Base-by-base conservation (phyloP, 768 basidiomycete genomes). In the Lyophyllum atratum region DNA sequence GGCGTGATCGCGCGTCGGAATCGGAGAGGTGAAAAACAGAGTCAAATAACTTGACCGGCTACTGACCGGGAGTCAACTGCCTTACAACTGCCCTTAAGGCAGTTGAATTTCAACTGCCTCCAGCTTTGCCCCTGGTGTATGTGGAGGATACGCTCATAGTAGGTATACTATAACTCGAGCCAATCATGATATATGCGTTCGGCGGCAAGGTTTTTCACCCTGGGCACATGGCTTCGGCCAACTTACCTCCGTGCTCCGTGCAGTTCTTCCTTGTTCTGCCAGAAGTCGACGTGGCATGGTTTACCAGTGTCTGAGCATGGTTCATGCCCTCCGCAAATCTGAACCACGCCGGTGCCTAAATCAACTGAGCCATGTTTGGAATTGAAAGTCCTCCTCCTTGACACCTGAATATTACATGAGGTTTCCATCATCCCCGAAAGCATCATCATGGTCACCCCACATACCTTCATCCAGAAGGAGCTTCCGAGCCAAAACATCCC, bases 41-140 rank as follows among this genome's bases (percentile, higher is more conserved):
- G n/a, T n/a, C n/a, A n/a, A n/a, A n/a, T n/a, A n/a, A 31, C 5
- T 11, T 31, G 29, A 31, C 29, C 37, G 14, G 4, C 10, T 5
- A 21, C 21, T 21, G 22, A 26, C n/a, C 21, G 15, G 5, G 9
- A 22, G 44, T 21, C 44, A 45, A 45, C n/a, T 15, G 21, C 44
- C 44, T 7, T 8, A 11, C 44, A 45, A 51, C n/a, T 25, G 49
- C 2, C 49, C 37, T 9, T 17, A 51, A 25, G 49, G 49, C 49
- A 51, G 49, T 51, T 51, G 33, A 51, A 34, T 21, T 39, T 51
- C 49, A 51, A 37, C 49, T 25, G 49, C 49, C 49, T 17, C 19
- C 22, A 21, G 49, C 14, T 51, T 51, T 51, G 49, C 49, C 49
- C 24, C 21, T 40, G 17, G 49, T 51, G 49, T 52, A n/a, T n/a